phyloP scores from a whole-genome alignment of 371 early-diverging fungal species.

The Mucor circinelloides region DNA sequence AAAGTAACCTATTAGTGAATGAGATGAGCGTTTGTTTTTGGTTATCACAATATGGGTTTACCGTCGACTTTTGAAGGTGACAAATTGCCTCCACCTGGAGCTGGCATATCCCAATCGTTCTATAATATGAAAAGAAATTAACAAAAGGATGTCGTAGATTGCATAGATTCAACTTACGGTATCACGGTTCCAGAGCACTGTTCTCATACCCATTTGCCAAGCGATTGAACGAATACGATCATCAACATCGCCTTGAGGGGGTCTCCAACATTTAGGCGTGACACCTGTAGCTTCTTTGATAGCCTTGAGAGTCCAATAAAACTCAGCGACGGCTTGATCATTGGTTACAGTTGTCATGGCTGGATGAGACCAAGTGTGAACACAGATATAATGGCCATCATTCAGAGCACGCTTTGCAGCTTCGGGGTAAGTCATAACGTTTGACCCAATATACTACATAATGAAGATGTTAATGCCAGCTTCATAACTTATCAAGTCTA shows the following conservation, averaged over 20 bases:
- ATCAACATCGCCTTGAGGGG: conserved; percentile 56
- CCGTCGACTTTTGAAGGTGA: conserved; percentile 21
- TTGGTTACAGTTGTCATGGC: conserved; percentile 51
- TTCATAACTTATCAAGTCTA: too few species aligned
- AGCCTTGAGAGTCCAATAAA: conserved; percentile 50
- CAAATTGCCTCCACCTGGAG: conserved; percentile 22
- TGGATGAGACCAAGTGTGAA: conserved; percentile 63
- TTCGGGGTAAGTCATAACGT: conserved; percentile 40
- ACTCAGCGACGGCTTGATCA: conserved; percentile 56
- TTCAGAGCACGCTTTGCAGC: conserved; percentile 46
- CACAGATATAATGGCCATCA: conserved; percentile 47
- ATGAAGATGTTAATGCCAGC: too few species aligned
- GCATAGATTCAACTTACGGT: background rate
- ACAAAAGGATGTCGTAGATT: too few species aligned
- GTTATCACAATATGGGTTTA: too few species aligned
- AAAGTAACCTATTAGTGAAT: conserved; percentile 19
- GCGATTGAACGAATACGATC: conserved; percentile 53
- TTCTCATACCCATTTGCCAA: conserved; percentile 48
- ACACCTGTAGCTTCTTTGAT: conserved; percentile 56
- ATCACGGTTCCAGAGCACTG: conserved; percentile 44
- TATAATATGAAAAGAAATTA: background rate
- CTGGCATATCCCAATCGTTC: conserved; percentile 31
- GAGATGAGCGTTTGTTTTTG: background rate
- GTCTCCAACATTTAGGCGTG: conserved; percentile 56
- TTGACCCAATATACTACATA: conserved; percentile 42